Evolutionary conservation across 495 filamentous ascomycete genomes (phyloP), one percentile per base, ranked within the genome.

Genomic region (Xylaria intraflava): DNA sequence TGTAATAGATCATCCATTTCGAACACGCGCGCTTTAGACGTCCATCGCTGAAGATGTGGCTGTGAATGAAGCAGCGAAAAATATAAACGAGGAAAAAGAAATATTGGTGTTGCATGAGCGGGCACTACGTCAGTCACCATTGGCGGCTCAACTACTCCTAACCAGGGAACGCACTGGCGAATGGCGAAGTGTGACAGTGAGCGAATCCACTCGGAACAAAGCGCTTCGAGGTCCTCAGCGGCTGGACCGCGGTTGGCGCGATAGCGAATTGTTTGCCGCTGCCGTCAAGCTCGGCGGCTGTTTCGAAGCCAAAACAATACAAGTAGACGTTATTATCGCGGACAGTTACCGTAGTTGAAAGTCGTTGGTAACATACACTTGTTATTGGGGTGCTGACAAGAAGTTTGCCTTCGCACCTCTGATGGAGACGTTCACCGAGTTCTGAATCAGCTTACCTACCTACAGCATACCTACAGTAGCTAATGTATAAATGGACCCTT

Each of bases 11-110:
- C 27, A 33, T 23, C 24, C 10, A 16, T 23, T 40, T 44, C 20
- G 31, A 40, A 53, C 31, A 53, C 42, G 42, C 51, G 43, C 51
- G 51, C 51, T 35, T 39, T 46, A 33, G 11, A 14, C 17, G 39
- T 45, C 31, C 31, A 11, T 53, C 50, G 35, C 50, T 31, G 30
- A 53, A 22, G 10, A 27, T 39, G 14, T 46, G 33, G 31, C 17
- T 38, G 31, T 22, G 29, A 53, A 53, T 40, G 51, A 38, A 45
- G n/a, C n/a, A 30, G 26, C 42, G n/a, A n/a, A n/a, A n/a, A n/a
- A n/a, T n/a, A n/a, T n/a, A n/a, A n/a, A n/a, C n/a, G n/a, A n/a
- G n/a, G n/a, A n/a, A n/a, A n/a, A n/a, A n/a, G n/a, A n/a, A 46
- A 24, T 38, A 29, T 39, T 40, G 7, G 3, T 39, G 40, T 24